A percentile compares a stretch with the other conserved stretches of the same genome.
Evolutionary conservation across 2,329 filamentous ascomycete species (phyloP).

Genomic region (Periconia digitata): DNA sequence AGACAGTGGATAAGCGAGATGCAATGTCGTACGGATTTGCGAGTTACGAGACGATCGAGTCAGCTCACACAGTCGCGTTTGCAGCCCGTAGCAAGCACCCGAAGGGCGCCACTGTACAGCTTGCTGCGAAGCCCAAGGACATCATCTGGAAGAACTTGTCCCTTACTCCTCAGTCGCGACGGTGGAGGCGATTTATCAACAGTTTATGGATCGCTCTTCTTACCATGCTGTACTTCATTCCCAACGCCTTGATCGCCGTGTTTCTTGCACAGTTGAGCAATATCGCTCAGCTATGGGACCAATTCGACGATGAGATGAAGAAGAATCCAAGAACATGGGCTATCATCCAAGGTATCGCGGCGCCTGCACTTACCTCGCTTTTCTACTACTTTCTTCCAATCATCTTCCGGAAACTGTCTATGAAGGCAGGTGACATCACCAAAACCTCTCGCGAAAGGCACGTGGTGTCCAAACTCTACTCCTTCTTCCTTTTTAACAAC

Average conservation of each 20-base stretch:
- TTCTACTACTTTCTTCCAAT: slow-evolving; percentile 87
- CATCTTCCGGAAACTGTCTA: slow-evolving; percentile 84
- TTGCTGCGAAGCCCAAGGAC: slow-evolving; percentile 86
- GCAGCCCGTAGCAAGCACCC: slow-evolving; percentile 78
- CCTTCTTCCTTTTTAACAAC: slow-evolving; percentile 98
- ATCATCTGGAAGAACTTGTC: slow-evolving; percentile 95
- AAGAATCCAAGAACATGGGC: slow-evolving; percentile 72
- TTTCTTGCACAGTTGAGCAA: slow-evolving; percentile 87
- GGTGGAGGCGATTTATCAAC: slow-evolving; percentile 75
- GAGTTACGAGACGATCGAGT: slow-evolving; percentile 84
- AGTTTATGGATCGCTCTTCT: slow-evolving; percentile 80
- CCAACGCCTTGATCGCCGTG: slow-evolving; percentile 91
- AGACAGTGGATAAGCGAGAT: slow-evolving; percentile 81
- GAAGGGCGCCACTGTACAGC: slow-evolving; percentile 71
- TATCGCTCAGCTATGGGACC: slow-evolving; percentile 75
- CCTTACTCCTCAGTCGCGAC: slow-evolving; percentile 67
- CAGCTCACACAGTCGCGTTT: slow-evolving; percentile 87
- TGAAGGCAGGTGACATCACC: slow-evolving; percentile 81
- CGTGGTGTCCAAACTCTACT: slow-evolving; percentile 85
- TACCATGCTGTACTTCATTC: slow-evolving; percentile 83
- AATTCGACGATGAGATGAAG: slow-evolving; percentile 67
- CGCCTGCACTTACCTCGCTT: slow-evolving; percentile 82
- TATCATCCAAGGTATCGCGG: slow-evolving; percentile 86
- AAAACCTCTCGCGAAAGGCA: slow-evolving; percentile 92
- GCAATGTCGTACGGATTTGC: slow-evolving; percentile 93